Evolutionary conservation across 1,139 yeast genomes (phyloP).

Genomic region (Saccharomyces hybrid): DNA sequence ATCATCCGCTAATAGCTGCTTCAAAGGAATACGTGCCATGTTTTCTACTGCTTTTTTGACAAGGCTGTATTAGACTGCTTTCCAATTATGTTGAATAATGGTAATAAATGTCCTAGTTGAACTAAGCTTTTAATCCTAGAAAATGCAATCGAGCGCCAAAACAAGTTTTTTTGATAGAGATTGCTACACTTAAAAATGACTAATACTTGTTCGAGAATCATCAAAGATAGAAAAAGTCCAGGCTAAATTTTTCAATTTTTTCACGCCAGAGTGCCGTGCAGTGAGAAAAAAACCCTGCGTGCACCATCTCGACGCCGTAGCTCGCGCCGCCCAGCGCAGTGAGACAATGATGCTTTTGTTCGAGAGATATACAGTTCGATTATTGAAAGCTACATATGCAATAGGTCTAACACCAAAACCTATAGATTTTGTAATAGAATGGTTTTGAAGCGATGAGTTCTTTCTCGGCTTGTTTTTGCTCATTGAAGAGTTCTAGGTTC

Average conservation of each 20-base stretch:
- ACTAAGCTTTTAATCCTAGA: background rate
- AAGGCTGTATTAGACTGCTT: background rate
- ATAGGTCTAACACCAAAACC: conserved; percentile 12
- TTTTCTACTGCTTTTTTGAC: background rate
- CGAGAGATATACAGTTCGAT: too few species aligned
- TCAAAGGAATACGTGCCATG: background rate
- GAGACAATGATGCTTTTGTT: too few species aligned
- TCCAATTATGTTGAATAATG: background rate
- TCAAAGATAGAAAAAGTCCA: background rate
- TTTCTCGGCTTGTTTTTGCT: conserved; percentile 46
- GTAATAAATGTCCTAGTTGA: background rate
- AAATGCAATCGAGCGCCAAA: background rate
- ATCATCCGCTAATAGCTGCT: background rate
- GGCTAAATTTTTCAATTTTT: background rate
- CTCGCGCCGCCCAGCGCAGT: background rate
- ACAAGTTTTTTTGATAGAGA: too few species aligned
- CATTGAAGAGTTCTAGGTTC: conserved; percentile 58
- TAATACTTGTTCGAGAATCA: background rate
- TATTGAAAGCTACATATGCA: background rate
- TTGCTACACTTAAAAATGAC: background rate
- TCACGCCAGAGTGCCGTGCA: background rate
- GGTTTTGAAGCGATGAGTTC: conserved; percentile 12
- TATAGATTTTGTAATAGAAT: conserved; percentile 10
- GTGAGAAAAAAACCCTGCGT: background rate
- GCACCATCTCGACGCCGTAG: too few species aligned